These are phyloP conservation scores for Fusarium torulosum DNA, from an alignment of 2,329 filamentous ascomycete genomes.

Conservation along the genomic window DNA sequence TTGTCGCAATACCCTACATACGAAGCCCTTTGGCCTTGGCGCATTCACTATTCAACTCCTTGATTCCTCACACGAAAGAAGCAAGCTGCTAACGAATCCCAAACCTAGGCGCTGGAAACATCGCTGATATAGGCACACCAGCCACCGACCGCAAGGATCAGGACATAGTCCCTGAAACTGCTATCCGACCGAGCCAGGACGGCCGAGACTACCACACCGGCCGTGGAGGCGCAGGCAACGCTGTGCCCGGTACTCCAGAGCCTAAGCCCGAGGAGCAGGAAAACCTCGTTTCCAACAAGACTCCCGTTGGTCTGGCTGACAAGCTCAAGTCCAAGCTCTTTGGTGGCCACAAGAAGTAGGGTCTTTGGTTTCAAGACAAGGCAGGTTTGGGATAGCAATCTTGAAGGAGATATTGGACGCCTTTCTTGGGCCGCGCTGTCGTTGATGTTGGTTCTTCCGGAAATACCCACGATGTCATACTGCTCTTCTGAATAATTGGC, in stretches of 20 bases:
- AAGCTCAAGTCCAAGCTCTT: slow-evolving; percentile 70
- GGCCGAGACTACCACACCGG: slow-evolving; percentile 68
- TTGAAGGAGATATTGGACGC: slow-evolving; percentile 8
- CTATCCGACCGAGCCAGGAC: slow-evolving; percentile 62
- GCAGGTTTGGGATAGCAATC: neutral
- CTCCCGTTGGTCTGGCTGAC: slow-evolving; percentile 63
- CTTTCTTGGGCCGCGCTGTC: slow-evolving; percentile 7
- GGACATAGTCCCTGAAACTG: slow-evolving; percentile 66
- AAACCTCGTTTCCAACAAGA: slow-evolving; percentile 42
- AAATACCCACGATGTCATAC: slow-evolving; percentile 47
- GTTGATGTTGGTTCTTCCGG: slow-evolving; percentile 38
- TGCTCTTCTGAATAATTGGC: slow-evolving; percentile 26
- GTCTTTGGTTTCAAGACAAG: neutral
- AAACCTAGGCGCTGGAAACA: slow-evolving; percentile 67
- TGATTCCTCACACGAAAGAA: neutral
- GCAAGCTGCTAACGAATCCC: slow-evolving; percentile 17
- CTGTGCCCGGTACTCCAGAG: slow-evolving; percentile 54
- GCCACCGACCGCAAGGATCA: slow-evolving; percentile 60
- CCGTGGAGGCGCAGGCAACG: slow-evolving; percentile 71
- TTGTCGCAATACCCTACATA: neutral
- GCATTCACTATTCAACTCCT: neutral
- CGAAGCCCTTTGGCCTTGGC: neutral
- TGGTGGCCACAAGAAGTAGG: slow-evolving; percentile 61
- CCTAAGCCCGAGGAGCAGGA: slow-evolving; percentile 50
- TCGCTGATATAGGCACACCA: slow-evolving; percentile 62